These are phyloP conservation scores for Calonectria hawksworthii DNA, from an alignment of 2,329 filamentous ascomycete genomes.

Conservation along the genomic window DNA sequence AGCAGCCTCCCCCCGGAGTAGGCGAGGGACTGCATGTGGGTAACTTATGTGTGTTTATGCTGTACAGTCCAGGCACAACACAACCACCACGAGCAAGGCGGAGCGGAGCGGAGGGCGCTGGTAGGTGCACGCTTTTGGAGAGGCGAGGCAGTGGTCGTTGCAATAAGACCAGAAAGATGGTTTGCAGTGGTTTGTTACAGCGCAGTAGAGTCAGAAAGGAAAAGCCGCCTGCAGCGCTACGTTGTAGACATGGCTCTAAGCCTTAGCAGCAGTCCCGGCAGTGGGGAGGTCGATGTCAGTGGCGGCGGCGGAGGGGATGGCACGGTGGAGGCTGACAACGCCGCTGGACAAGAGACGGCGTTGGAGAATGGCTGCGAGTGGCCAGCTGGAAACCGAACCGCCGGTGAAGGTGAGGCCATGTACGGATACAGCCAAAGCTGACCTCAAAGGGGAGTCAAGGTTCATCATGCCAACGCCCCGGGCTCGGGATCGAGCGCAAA, in stretches of 20 bases:
- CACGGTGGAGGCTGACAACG: conserved; percentile 7
- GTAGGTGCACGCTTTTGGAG: background rate
- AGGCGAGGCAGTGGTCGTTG: conserved; percentile 21
- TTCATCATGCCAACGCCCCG: background rate
- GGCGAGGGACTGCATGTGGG: background rate
- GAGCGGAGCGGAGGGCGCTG: background rate
- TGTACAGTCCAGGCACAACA: background rate
- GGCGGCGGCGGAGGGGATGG: conserved; percentile 27
- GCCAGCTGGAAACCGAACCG: background rate
- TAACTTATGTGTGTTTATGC: background rate
- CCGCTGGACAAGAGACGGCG: background rate
- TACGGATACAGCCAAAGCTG: background rate
- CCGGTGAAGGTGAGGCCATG: background rate
- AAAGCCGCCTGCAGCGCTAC: conserved; percentile 17
- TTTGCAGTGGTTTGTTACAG: conserved; percentile 23
- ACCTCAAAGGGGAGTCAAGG: background rate
- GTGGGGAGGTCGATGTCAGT: conserved; percentile 13
- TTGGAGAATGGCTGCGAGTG: background rate
- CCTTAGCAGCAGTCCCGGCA: conserved; percentile 2
- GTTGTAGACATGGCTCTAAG: conserved; percentile 13
- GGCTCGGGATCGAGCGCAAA: conserved; percentile 10
- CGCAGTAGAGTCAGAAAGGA: background rate
- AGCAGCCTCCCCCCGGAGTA: conserved; percentile 13
- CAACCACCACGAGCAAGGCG: background rate
- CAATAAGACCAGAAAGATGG: conserved; percentile 7